Conservation (phyloP, 192 early-diverging fungal species). For the Radiomyces spectabilis region DNA sequence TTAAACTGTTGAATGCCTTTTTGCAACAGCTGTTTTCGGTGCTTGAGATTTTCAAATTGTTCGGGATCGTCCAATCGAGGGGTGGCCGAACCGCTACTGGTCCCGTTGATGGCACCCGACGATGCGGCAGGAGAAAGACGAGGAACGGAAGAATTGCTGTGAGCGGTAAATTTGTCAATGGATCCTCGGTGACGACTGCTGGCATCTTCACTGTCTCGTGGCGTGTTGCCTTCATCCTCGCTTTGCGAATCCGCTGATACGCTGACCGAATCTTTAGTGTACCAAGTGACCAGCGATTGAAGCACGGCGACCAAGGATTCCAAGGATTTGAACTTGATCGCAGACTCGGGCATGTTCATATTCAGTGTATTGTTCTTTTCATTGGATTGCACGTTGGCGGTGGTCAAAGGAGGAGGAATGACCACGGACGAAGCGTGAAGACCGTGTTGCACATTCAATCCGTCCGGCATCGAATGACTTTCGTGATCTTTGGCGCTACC, state of each 20-base stretch:
- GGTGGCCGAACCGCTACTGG: neutral
- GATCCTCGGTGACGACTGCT: no score
- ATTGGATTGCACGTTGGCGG: slow-evolving; percentile 26
- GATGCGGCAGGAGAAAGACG: slow-evolving; percentile 22
- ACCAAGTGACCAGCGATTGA: slow-evolving; percentile 63
- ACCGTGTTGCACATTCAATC: neutral
- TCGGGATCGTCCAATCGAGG: slow-evolving; percentile 71
- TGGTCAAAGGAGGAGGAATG: slow-evolving; percentile 37
- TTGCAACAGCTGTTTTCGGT: slow-evolving; percentile 76
- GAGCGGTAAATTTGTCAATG: slow-evolving; percentile 1
- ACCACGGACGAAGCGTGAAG: slow-evolving; percentile 11
- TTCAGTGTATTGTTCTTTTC: slow-evolving; percentile 17
- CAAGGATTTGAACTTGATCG: slow-evolving; percentile 49
- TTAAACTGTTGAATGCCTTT: slow-evolving; percentile 79
- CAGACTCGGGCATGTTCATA: slow-evolving; percentile 24
- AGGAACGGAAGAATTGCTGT: slow-evolving; percentile 13
- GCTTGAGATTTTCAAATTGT: slow-evolving; percentile 75
- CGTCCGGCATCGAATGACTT: slow-evolving; percentile 1
- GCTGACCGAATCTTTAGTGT: slow-evolving; percentile 36
- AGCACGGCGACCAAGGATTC: slow-evolving; percentile 54
- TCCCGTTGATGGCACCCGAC: neutral
- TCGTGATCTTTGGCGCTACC: slow-evolving; percentile 11
- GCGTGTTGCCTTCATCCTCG: slow-evolving; percentile 13
- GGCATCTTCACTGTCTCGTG: slow-evolving; percentile 28
- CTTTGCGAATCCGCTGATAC: slow-evolving; percentile 12